phyloP scores from a whole-genome alignment of 2,329 filamentous ascomycete genomes.

The Aureobasidium lini region DNA sequence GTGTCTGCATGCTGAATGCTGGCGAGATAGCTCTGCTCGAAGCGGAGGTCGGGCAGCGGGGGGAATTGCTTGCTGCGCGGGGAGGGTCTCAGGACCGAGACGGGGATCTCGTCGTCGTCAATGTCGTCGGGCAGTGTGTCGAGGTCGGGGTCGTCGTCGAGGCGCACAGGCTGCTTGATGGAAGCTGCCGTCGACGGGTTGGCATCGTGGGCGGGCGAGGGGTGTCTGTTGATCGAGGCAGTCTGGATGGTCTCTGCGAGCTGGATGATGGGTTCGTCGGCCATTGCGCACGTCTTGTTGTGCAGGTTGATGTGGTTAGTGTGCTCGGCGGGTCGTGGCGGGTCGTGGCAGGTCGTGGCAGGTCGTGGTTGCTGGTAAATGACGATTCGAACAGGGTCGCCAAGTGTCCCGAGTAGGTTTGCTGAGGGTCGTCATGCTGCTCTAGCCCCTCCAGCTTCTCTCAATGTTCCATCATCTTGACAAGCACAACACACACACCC shows the following conservation, averaged over 20 bases:
- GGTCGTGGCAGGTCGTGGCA: no score
- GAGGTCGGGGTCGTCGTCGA: conserved; percentile 25
- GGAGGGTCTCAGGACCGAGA: conserved; percentile 52
- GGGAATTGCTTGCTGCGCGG: conserved; percentile 57
- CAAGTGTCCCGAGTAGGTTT: no score
- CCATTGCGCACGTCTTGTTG: conserved; percentile 16
- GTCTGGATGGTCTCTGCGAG: conserved; percentile 75
- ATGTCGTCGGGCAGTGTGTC: conserved; percentile 34
- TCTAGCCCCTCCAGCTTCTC: neutral
- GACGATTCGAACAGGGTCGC: no score
- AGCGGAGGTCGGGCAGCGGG: conserved; percentile 71
- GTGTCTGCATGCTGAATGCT: conserved; percentile 75
- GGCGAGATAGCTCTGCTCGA: conserved; percentile 95
- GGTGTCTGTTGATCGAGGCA: conserved; percentile 65
- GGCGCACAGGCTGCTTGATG: conserved; percentile 52
- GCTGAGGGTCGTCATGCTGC: neutral
- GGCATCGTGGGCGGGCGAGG: conserved; percentile 65
- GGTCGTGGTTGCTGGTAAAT: no score
- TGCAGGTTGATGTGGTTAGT: neutral
- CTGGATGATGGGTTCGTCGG: conserved; percentile 36
- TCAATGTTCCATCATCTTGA: neutral
- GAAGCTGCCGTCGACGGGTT: conserved; percentile 73
- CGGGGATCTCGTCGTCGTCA: conserved; percentile 60
- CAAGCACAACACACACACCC: neutral
- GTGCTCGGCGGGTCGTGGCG: neutral